phyloP scores from a whole-genome alignment of 305 asterid species.

The Stenogyne calaminthoides region DNA sequence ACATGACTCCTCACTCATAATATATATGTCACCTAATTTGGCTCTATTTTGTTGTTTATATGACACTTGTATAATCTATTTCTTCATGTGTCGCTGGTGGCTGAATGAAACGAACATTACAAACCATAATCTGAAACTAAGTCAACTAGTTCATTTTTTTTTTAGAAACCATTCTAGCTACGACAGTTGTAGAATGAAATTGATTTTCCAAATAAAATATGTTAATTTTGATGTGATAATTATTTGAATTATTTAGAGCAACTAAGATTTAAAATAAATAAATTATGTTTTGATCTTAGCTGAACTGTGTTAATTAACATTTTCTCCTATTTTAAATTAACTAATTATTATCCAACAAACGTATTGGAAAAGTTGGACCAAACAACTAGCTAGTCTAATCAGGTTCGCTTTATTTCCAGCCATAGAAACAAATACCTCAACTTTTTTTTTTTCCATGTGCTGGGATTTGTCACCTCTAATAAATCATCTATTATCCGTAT shows the following conservation, averaged over 20 bases:
- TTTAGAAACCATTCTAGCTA: neutral
- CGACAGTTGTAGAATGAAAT: constrained; percentile 19
- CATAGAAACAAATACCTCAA: too few relatives aligned
- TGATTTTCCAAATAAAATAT: neutral
- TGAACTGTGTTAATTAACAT: too few relatives aligned
- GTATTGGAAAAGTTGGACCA: too few relatives aligned
- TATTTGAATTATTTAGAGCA: constrained; percentile 7
- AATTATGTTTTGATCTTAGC: neutral
- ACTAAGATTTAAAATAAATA: neutral
- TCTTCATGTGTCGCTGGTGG: constrained; percentile 3
- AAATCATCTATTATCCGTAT: too few relatives aligned
- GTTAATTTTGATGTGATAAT: neutral
- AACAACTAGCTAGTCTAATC: too few relatives aligned
- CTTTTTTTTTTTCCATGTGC: too few relatives aligned
- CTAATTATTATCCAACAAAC: too few relatives aligned
- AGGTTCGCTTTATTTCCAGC: too few relatives aligned
- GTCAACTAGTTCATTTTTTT: constrained; percentile 21
- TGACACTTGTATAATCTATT: constrained; percentile 3
- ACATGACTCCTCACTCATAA: too few relatives aligned
- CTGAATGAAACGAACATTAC: constrained; percentile 2
- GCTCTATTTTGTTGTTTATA: neutral
- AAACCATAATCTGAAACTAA: neutral
- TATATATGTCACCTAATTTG: constrained; percentile 5
- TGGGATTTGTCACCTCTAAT: too few relatives aligned
- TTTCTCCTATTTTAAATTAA: too few relatives aligned